Conservation (phyloP, 2,329 filamentous ascomycete genomes). For the Verticillium zaregamsianum region DNA sequence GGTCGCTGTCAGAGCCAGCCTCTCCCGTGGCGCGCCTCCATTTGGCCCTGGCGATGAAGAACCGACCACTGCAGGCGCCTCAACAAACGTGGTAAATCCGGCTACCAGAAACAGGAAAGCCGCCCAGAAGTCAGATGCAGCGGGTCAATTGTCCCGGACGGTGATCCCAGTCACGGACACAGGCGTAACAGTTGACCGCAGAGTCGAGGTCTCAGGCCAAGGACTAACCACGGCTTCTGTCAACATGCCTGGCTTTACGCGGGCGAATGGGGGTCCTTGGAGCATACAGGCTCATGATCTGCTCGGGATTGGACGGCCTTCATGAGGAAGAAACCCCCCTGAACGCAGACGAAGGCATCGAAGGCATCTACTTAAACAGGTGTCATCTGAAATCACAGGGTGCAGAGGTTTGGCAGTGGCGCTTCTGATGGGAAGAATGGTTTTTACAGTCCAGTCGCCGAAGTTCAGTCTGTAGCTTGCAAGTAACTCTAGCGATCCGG, state of each 20-base stretch:
- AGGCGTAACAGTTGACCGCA: background rate
- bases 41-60: background rate
- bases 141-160: constrained; percentile 40
- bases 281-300: constrained; percentile 65
- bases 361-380: background rate
- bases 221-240: background rate
- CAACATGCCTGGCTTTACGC: constrained; percentile 39
- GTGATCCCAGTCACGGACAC: constrained; percentile 24
- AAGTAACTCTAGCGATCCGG: too few relatives aligned
- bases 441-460: too few relatives aligned
- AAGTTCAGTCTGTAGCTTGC: too few relatives aligned
- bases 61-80: background rate
- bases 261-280: constrained; percentile 60
- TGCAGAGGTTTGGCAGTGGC: too few relatives aligned
- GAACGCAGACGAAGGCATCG: background rate
- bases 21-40: background rate
- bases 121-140: constrained; percentile 36
- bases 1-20: background rate
- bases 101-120: background rate
- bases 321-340: background rate
- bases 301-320: constrained; percentile 36
- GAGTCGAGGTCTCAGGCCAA: background rate
- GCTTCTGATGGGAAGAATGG: too few relatives aligned
- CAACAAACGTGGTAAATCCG: background rate
- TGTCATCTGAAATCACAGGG: too few relatives aligned